Evolutionary conservation across 169 alveolate genomes (phyloP).

Genomic region (Babesia sp.): DNA sequence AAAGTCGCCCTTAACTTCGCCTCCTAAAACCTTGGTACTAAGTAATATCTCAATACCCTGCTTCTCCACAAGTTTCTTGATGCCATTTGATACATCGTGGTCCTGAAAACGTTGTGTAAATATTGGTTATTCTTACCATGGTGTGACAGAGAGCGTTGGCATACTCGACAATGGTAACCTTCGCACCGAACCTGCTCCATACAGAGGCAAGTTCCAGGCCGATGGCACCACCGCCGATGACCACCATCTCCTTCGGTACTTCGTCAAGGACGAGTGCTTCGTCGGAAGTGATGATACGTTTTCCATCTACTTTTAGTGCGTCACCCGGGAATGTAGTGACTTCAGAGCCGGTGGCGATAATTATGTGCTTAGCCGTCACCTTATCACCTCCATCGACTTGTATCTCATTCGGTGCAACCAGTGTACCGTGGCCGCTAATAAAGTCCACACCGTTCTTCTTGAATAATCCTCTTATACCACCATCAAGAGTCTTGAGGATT

Average conservation of each 20-base stretch:
- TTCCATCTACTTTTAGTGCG: constrained; percentile 54
- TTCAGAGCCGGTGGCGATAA: constrained; percentile 92
- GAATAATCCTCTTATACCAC: constrained; percentile 90
- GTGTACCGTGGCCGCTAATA: constrained; percentile 56
- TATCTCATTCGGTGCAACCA: constrained; percentile 34
- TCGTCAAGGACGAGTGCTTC: constrained; percentile 68
- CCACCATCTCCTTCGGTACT: constrained; percentile 89
- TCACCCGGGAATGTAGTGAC: constrained; percentile 61
- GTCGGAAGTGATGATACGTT: constrained; percentile 68
- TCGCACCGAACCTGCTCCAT: constrained; percentile 90
- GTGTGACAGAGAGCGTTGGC: constrained; percentile 73
- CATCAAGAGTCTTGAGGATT: constrained; percentile 85
- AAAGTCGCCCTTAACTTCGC: constrained; percentile 68
- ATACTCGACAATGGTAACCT: constrained; percentile 77
- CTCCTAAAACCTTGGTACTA: constrained; percentile 82
- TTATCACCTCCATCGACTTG: constrained; percentile 63
- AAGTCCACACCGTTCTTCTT: constrained; percentile 91
- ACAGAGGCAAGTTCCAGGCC: constrained; percentile 97
- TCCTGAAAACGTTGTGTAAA: constrained; percentile 42
- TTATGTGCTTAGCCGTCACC: constrained; percentile 79
- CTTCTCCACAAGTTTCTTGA: constrained; percentile 73
- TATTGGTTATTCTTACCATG: constrained; percentile 18
- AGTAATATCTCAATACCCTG: constrained; percentile 83
- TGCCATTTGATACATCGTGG: constrained; percentile 67
- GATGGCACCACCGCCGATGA: constrained; percentile 98